Conservation (phyloP, 1,284 basidiomycete species). For the Cryptococcus sp. region DNA sequence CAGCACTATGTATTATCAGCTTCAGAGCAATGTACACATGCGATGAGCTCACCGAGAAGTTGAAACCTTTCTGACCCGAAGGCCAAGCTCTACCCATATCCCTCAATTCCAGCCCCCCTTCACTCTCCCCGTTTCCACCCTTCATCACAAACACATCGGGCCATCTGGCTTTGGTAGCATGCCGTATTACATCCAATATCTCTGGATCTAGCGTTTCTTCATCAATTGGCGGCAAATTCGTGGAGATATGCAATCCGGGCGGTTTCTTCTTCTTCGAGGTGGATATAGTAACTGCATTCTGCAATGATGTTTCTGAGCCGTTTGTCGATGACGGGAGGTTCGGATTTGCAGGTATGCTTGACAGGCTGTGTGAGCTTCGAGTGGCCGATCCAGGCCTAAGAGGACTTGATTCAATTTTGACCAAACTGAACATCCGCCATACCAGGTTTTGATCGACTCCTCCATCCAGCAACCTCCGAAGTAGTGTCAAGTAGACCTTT, state of each 20-base stretch:
- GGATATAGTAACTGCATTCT: background rate
- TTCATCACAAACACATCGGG: conserved; percentile 40
- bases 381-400: background rate
- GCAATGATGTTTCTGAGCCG: background rate
- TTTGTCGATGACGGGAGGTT: background rate
- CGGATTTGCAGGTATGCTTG: background rate
- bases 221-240: conserved; percentile 6
- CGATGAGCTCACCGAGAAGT: conserved; percentile 35
- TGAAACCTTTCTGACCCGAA: conserved; percentile 35
- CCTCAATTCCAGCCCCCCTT: conserved; percentile 32
- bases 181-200: conserved; percentile 36
- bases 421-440: conserved; percentile 39
- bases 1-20: conserved; percentile 23
- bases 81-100: conserved; percentile 40
- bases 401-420: conserved; percentile 8
- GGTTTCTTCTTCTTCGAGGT: conserved; percentile 4
- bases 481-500: conserved; percentile 27
- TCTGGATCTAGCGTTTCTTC: conserved; percentile 36
- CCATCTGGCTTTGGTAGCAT: conserved; percentile 35
- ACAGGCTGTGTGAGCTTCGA: background rate
- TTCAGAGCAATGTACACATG: background rate
- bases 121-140: conserved; percentile 16
- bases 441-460: conserved; percentile 30
- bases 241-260: conserved; percentile 12
- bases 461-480: conserved; percentile 31